Evolutionary conservation across 2,329 filamentous ascomycete species (phyloP), one percentile per base, ranked within the genome.

Genomic region (Fusarium chlamydosporum): DNA sequence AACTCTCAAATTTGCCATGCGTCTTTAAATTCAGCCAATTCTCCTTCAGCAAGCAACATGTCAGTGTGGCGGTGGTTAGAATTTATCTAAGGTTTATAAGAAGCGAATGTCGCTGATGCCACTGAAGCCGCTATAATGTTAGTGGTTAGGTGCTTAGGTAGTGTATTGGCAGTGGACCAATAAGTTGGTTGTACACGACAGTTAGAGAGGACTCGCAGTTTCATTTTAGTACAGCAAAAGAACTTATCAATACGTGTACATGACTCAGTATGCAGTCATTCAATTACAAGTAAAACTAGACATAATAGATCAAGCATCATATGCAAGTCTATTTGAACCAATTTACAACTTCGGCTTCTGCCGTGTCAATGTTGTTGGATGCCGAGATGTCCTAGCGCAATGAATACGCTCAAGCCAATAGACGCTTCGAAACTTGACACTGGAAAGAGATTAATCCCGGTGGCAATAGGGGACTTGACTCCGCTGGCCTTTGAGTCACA

Each of bases 231-330:
- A 9, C 7, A 29, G 10, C 10, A 11, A 29, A 29, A 29, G 42
- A 41, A 3, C 53, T 43, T n/a, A 11, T 48, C 7, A 71, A 61
- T 26, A 73, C 1, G 72, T 75, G 10, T 18, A 74, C 8, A 71
- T 74, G 70, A 70, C 67, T 42, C 69, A 31, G 16, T 72, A 73
- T 18, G 20, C n/a, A 29, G 29, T 52, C 38, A 51, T 11, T 5
- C 7, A 6, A 12, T 13, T 13, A 15, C 3, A 5, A n/a, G n/a
- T n/a, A n/a, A n/a, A n/a, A 3, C 2, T 10, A n/a, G 27, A 18
- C 4, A 34, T 7, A 33, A 4, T 6, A 41, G 4, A 31, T 10
- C 11, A 38, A 15, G 27, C 18, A 27, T 41, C 23, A 33, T 20
- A 41, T 18, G 34, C 23, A 23, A 26, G 27, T 35, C 16, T 13